Evolutionary conservation across 78 protist species (phyloP).

Genomic region (Dictyostelium capitatum): DNA sequence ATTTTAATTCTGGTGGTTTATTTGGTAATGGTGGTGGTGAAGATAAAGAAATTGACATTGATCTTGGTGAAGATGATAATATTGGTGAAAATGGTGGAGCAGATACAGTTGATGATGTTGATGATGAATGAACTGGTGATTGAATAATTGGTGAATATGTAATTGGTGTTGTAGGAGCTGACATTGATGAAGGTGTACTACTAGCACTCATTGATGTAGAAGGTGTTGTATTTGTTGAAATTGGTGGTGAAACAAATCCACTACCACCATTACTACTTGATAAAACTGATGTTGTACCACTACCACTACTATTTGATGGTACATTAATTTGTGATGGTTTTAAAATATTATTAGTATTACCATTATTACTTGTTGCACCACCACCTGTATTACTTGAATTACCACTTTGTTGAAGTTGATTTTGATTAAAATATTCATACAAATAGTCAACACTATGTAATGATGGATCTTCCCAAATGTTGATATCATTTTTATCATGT

Average conservation of each 20-base stretch:
- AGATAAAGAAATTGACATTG: conserved; percentile 20
- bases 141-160: not conserved
- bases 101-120: not conserved
- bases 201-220: not conserved
- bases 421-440: not conserved
- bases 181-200: not conserved
- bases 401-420: not conserved
- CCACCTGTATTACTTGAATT: not conserved
- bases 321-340: not conserved
- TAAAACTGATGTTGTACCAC: not conserved
- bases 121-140: not conserved
- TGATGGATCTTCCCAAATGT: conserved; percentile 71
- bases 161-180: not conserved
- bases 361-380: not conserved
- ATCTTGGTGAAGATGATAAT: conserved; percentile 31
- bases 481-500: conserved; percentile 21
- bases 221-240: not conserved
- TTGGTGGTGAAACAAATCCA: not conserved
- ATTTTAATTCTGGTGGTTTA: conserved; percentile 16
- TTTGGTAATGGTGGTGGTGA: not conserved
- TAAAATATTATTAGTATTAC: not conserved
- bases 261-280: conserved; percentile 7
- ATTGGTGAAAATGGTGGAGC: conserved; percentile 18
- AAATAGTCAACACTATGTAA: conserved; percentile 1
- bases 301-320: not conserved